phyloP scores from a whole-genome alignment of 2,329 filamentous ascomycete species.

The Dothidotthia symphoricarpi region DNA sequence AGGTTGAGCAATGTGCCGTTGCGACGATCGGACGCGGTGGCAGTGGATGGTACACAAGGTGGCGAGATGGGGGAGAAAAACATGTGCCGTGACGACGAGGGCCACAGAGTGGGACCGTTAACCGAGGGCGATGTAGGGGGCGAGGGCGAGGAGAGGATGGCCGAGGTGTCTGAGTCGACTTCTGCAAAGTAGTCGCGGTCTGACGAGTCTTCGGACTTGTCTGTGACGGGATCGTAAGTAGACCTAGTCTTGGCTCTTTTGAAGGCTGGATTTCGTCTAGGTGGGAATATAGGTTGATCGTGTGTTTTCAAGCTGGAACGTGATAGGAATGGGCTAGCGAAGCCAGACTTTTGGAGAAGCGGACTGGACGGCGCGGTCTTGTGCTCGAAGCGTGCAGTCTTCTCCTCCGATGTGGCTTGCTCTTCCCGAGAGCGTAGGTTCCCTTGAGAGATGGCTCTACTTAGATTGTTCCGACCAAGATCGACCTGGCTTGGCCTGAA shows the following conservation, averaged over 20 bases:
- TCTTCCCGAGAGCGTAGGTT: conserved; percentile 5
- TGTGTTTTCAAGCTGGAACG: conserved; percentile 10
- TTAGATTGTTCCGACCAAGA: conserved; percentile 24
- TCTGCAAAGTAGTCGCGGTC: conserved; percentile 35
- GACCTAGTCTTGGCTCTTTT: conserved; percentile 14
- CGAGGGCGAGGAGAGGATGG: conserved; percentile 34
- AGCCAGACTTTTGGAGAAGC: conserved; percentile 14
- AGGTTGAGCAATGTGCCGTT: conserved; percentile 22
- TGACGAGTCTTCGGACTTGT: conserved; percentile 31
- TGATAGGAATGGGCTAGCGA: conserved; percentile 18
- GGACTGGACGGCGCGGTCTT: conserved; percentile 22
- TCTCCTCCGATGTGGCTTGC: conserved; percentile 16
- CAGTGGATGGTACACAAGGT: conserved; percentile 23
- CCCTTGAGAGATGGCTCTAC: conserved; percentile 29
- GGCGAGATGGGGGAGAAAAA: conserved; percentile 25
- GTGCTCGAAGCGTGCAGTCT: conserved; percentile 21
- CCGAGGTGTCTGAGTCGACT: conserved; percentile 34
- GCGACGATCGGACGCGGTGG: conserved; percentile 17
- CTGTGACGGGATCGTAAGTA: conserved; percentile 32
- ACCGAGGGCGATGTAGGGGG: conserved; percentile 28
- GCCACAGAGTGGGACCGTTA: conserved; percentile 24
- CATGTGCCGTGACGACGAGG: conserved; percentile 25
- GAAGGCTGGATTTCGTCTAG: conserved; percentile 5
- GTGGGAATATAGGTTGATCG: too few relatives aligned
- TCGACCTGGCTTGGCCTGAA: conserved; percentile 64